Evolutionary conservation across 306 rosid genomes (phyloP).

Genomic region (Vigna trinervia): DNA sequence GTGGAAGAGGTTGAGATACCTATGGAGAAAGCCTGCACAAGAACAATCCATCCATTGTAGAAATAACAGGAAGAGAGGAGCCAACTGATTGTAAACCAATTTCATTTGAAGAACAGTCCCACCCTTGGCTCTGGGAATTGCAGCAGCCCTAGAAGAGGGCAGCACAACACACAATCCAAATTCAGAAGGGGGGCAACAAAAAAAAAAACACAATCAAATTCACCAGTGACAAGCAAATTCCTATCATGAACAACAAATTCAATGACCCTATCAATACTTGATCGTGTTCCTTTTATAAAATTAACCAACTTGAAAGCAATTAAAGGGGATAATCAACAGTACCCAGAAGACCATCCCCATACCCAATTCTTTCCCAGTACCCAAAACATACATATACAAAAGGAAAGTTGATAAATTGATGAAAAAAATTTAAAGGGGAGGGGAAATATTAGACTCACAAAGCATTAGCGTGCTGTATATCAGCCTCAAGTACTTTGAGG

Average conservation of each 20-base stretch:
- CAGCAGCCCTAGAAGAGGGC: slow-evolving; percentile 73
- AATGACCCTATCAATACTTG: not conserved
- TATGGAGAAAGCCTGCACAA: slow-evolving; percentile 77
- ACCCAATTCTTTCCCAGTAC: slow-evolving; percentile 14
- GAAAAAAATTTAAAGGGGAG: not conserved
- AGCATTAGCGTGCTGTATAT: slow-evolving; percentile 91
- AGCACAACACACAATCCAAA: slow-evolving; percentile 42
- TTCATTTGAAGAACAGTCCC: slow-evolving; percentile 90
- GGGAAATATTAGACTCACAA: slow-evolving; percentile 59
- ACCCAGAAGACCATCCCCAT: not conserved
- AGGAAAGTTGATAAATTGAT: slow-evolving; percentile 1
- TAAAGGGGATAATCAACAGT: slow-evolving; percentile 12
- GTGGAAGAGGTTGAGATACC: slow-evolving; percentile 84
- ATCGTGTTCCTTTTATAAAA: not conserved
- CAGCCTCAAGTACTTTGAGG: slow-evolving; percentile 80
- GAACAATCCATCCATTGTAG: slow-evolving; percentile 95
- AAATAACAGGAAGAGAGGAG: slow-evolving; percentile 79
- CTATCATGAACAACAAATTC: slow-evolving; percentile 6
- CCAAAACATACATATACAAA: not conserved
- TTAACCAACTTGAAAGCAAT: not conserved
- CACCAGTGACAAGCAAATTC: not conserved
- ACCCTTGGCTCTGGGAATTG: slow-evolving; percentile 86
- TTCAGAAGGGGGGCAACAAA: slow-evolving; percentile 19
- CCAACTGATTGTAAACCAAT: slow-evolving; percentile 84
- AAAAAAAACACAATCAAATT: not conserved